Base-by-base conservation (phyloP, 108 stramenopile species). In the Stephanodiscus triporus region DNA sequence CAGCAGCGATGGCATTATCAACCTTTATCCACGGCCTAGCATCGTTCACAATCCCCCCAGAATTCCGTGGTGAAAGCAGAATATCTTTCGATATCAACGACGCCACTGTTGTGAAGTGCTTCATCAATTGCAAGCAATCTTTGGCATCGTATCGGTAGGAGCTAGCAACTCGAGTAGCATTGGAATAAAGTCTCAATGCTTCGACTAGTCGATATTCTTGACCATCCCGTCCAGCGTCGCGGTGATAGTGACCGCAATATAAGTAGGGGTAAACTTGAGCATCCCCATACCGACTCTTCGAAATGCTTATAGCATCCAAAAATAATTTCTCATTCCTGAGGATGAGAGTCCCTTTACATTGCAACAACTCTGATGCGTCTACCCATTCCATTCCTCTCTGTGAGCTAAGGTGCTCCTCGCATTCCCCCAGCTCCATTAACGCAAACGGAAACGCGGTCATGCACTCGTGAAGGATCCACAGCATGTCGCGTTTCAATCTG, bases 211-310 rank as follows among this genome's bases (percentile, higher is more conserved):
- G 76, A 59, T 86, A 82, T 70, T 88, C 85, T 24, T 84, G 62
- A 1, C 64, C 59, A n/a, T 72, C 63, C 43, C 68, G 61, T 8
- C 83, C 87, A 47, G 85, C 84, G 58, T 86, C 84, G 59, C 82
- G 84, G 67, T 86, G 85, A 56, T 85, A 88, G 49, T 88, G 87
- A 22, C 81, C 85, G 24, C 80, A 74, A 57, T 88, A 84, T 1
- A 80, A 62, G 50, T 83, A 86, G 4, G 87, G 87, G 50, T 88
- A 88, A 0, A 77, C 75, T 27, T 88, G 87, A 0, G 73, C 56
- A 54, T 88, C 83, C 5, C 57, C 36, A 53, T 86, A 88, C 11
- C 38, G 1, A 1, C 54, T 59, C 47, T 55, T 60, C 8, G 74
- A 77, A 19, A 88, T 45, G 4, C 6, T 43, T 24, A 88, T 88